Base-by-base conservation (phyloP, 1,139 yeast genomes). In the Sugiyamaella pinicola region DNA sequence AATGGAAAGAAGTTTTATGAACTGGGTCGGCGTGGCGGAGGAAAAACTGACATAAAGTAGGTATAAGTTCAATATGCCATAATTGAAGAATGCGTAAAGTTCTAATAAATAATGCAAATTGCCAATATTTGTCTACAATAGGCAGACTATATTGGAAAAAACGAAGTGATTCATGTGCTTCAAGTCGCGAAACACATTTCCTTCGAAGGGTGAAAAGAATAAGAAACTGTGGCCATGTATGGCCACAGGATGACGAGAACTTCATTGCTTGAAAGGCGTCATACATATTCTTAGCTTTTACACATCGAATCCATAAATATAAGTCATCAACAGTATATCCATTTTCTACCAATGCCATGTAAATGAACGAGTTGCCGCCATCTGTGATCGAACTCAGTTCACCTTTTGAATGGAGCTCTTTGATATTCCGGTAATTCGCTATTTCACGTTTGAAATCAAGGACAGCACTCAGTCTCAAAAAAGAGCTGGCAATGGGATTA, bases 151-250 rank as follows among this genome's bases (percentile, higher is more conserved):
- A 47, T 28, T 64, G 60, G 38, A 54, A 63, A 10, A 60, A 48
- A 10, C 64, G 54, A 10, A 65, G 51, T 15, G 62, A 57, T 19
- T 58, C 55, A 49, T 60, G 56, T 1, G 67, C 70, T 29, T 62
- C 67, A 6, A 57, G 47, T 5, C 69, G 55, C 1, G 64, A 54
- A 8, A 42, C 47, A 50, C 63, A 57, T 17, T 49, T 52, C 24
- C 72, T 61, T 22, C 64, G 56, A 17, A 66, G 47, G 0, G 69
- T 65, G 53, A 63, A 64, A 7, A 63, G 52, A 10, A 65, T 49
- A 39, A 69, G 53, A 47, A 68, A 68, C 17, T 51, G 53, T 1
- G 72, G 71, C 70, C 71, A 68, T 19, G 28, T 42, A 8, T 34
- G 22, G 40, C 17, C 12, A 45, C 52, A 4, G 33, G n/a, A 8